Percentiles rank a stretch among this genome's conserved stretches.
phyloP scores from a whole-genome alignment of 1,284 basidiomycete genomes.

The Trichosporon asahii region DNA sequence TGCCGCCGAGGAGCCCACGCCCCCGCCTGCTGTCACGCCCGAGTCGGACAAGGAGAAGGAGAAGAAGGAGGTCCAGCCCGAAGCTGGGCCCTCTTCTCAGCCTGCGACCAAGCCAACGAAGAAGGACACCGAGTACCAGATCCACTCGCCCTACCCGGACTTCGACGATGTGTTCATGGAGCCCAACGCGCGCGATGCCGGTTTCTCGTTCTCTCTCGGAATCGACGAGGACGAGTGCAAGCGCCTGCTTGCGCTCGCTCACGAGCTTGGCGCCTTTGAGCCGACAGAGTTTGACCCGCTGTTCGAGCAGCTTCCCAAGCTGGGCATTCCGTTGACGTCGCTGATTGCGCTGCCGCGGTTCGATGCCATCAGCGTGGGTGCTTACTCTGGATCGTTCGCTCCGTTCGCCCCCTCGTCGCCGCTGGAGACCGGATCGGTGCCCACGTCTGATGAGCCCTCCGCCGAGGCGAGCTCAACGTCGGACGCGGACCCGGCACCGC shows the following conservation, averaged over 20 bases:
- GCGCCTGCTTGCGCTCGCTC: slow-evolving; percentile 24
- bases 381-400: slow-evolving; percentile 26
- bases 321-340: slow-evolving; percentile 26
- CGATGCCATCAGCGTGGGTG: slow-evolving; percentile 1
- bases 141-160: slow-evolving; percentile 79
- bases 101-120: slow-evolving; percentile 21
- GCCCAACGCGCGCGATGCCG: slow-evolving; percentile 34
- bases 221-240: slow-evolving; percentile 34
- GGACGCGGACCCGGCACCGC: slow-evolving; percentile 16
- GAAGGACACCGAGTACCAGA: slow-evolving; percentile 41
- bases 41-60: slow-evolving; percentile 17
- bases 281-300: slow-evolving; percentile 40
- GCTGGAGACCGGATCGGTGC: slow-evolving; percentile 16
- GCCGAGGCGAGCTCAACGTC: background rate
- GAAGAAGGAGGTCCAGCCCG: slow-evolving; percentile 34
- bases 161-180: slow-evolving; percentile 60
- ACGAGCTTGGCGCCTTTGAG: slow-evolving; percentile 32
- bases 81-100: slow-evolving; percentile 43
- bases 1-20: background rate
- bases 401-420: slow-evolving; percentile 26
- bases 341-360: slow-evolving; percentile 19
- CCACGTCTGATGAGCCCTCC: slow-evolving; percentile 15
- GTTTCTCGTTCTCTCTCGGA: slow-evolving; percentile 38
- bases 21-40: background rate
- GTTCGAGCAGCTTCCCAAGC: slow-evolving; percentile 29